Evolutionary conservation across 768 basidiomycete genomes (phyloP), one percentile per base, ranked within the genome.

Genomic region (Pseudohyphozyma bogoriensis): DNA sequence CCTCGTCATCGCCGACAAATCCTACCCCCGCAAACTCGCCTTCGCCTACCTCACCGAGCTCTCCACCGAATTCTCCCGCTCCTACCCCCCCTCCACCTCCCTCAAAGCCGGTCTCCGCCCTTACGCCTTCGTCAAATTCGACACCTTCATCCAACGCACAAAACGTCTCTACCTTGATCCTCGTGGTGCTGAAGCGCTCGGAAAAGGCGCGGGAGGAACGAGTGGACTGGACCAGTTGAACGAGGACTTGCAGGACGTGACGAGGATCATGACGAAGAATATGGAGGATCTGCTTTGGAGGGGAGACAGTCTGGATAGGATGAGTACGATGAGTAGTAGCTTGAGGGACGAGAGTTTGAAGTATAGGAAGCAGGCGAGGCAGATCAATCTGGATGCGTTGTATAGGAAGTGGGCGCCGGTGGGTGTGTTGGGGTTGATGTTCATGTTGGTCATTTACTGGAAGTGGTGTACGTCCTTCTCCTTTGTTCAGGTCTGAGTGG

Each of bases 271-370:
- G 95, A 97, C 95, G 26, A 97, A 99, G 78, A 97, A 99, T 72
- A 99, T 99, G 93, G 95, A 99, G 75, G 95, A 99, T 74, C 77
- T 99, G 54, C 76, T 99, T 51, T 97, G 93, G 95, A 79, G 95
- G 73, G 95, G 95, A 31, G 95, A 99, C 73, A 93, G 89, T 33
- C 79, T 99, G 60, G 95, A 99, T 74, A 80, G 95, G 72, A 99
- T 99, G 95, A 95, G 91, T 26, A 88, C 92, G 72, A 78, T 99
- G 56, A 96, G 92, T 28, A 89, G 86, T 3, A 93, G 90, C 10
- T 79, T 99, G 39, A 84, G 90, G 50, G 86, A 92, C 50, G 95
- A 99, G 75, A 95, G 91, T 22, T 88, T 95, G 77, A 97, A 89
- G 76, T 99, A 97, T 75, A 84, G 93, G 52, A 92, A 87, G 76